Evolutionary conservation across 2,329 filamentous ascomycete genomes (phyloP).

Genomic region (Xylaria sp.): DNA sequence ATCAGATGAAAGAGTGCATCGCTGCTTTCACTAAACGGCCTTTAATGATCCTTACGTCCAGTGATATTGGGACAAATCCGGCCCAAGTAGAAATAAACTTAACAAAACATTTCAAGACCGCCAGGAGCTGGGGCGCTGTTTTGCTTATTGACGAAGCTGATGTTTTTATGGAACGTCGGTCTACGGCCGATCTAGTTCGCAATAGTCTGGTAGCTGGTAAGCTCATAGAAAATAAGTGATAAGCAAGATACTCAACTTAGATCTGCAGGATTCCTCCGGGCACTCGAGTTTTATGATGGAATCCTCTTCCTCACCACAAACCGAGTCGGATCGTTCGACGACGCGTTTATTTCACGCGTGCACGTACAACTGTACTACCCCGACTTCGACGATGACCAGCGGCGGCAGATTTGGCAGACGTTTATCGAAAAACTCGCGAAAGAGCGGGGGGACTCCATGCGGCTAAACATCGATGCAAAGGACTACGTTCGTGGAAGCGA

Average conservation of each 20-base stretch:
- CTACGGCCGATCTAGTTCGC: constrained; percentile 39
- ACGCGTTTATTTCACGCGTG: constrained; percentile 48
- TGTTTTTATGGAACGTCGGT: constrained; percentile 50
- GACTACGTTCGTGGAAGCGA: constrained; percentile 37
- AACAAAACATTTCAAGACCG: constrained; percentile 36
- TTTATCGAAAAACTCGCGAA: constrained; percentile 45
- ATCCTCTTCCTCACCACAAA: constrained; percentile 49
- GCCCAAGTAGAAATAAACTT: constrained; percentile 18
- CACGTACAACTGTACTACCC: constrained; percentile 47
- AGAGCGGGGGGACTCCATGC: constrained; percentile 42
- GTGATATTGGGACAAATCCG: constrained; percentile 41
- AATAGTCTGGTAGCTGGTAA: constrained; percentile 47
- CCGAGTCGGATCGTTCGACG: constrained; percentile 46
- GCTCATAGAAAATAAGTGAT: background rate
- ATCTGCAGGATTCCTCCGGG: constrained; percentile 44
- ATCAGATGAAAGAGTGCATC: constrained; percentile 47
- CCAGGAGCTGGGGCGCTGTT: constrained; percentile 43
- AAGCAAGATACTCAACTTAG: background rate
- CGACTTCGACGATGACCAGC: constrained; percentile 43
- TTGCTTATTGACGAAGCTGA: constrained; percentile 52
- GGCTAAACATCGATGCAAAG: constrained; percentile 38
- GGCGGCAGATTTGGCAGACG: constrained; percentile 44
- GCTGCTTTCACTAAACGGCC: constrained; percentile 47
- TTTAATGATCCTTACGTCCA: constrained; percentile 47
- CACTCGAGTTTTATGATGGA: constrained; percentile 47